Evolutionary conservation across 2,329 filamentous ascomycete species (phyloP).

Genomic region (Corinectria fuckeliana): DNA sequence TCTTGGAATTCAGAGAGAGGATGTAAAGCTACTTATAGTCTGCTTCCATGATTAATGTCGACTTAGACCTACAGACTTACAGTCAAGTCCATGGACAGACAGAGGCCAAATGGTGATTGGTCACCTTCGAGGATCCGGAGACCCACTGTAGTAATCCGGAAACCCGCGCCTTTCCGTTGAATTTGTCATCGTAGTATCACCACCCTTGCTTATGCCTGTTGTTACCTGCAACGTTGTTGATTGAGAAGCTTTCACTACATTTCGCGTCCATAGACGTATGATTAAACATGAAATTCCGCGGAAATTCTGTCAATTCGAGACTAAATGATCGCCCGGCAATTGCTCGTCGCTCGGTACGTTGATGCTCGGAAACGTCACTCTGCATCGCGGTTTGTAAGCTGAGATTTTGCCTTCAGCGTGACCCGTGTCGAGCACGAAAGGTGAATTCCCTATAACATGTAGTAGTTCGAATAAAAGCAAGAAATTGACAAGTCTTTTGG

Average conservation of each 20-base stretch:
- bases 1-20: not conserved
- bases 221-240: not conserved
- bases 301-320: not conserved
- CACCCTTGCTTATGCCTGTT: no score
- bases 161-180: conserved; percentile 25
- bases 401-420: conserved; percentile 22
- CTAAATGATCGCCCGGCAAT: conserved; percentile 8
- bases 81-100: no score
- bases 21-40: not conserved
- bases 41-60: not conserved
- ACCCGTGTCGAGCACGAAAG: conserved; percentile 33
- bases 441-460: not conserved
- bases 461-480: rapidly evolving
- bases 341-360: conserved; percentile 26
- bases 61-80: not conserved
- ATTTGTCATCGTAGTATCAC: conserved; percentile 11
- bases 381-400: not conserved
- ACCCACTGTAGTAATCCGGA: conserved; percentile 14
- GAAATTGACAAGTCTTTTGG: not conserved
- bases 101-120: no score
- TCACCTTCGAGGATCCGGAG: not conserved
- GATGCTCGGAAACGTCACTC: no score
- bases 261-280: no score
- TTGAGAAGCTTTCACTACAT: not conserved
- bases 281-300: conserved; percentile 19